Percentiles rank a stretch among this genome's conserved stretches.
These are phyloP conservation scores for Dactylis glomerata DNA, from an alignment of 176 grass and related monocot genomes.

Conservation along the genomic window DNA sequence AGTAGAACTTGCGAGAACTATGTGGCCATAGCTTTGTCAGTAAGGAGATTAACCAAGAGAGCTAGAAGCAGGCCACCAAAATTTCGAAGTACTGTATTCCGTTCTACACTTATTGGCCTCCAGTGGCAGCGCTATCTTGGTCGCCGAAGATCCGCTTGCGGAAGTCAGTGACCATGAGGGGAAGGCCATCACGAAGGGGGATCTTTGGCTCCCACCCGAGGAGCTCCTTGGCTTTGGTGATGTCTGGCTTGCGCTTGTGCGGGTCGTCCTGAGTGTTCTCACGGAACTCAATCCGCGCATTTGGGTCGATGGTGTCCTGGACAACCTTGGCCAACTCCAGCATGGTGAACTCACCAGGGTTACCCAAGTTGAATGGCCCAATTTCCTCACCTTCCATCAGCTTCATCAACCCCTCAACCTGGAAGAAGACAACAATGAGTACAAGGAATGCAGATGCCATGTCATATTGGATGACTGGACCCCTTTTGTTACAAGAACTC, in stretches of 20 bases:
- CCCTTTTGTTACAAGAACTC: neutral
- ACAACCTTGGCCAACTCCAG: slow-evolving; percentile 91
- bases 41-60: slow-evolving; percentile 36
- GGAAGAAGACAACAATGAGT: slow-evolving; percentile 23
- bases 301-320: slow-evolving; percentile 83
- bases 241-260: slow-evolving; percentile 94
- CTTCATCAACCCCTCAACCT: slow-evolving; percentile 93
- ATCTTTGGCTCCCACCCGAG: slow-evolving; percentile 86
- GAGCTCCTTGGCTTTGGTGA: slow-evolving; percentile 67
- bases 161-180: slow-evolving; percentile 84
- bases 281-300: slow-evolving; percentile 78
- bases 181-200: slow-evolving; percentile 68
- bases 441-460: neutral
- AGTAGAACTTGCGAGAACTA: slow-evolving; percentile 36
- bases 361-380: slow-evolving; percentile 93
- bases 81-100: slow-evolving; percentile 11
- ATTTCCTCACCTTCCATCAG: slow-evolving; percentile 90
- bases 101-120: slow-evolving; percentile 39
- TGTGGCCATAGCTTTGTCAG: slow-evolving; percentile 39
- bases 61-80: slow-evolving; percentile 53
- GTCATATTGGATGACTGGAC: neutral
- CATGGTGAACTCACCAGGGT: slow-evolving; percentile 97
- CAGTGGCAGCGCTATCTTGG: slow-evolving; percentile 11
- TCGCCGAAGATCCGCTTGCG: slow-evolving; percentile 81
- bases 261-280: slow-evolving; percentile 88